Evolutionary conservation across 106 monocot genomes (phyloP).

Genomic region (Acorus calamus): DNA sequence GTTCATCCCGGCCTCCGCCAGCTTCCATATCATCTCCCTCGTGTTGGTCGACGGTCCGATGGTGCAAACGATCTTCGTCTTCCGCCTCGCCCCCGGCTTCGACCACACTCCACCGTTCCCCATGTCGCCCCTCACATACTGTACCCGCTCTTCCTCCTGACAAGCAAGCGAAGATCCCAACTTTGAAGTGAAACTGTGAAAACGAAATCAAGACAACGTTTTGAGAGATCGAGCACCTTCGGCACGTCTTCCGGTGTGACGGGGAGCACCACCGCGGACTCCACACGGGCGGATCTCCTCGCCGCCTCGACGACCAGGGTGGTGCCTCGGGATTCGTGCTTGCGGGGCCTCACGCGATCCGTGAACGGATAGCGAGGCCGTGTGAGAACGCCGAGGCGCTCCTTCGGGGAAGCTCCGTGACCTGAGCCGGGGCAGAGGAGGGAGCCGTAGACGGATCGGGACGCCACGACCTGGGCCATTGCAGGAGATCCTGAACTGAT

Average conservation of each 20-base stretch:
- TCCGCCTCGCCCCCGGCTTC: conserved; percentile 71
- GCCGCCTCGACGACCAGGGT: conserved; percentile 21
- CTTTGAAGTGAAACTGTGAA: background rate
- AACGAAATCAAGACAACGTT: background rate
- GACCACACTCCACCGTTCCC: conserved; percentile 49
- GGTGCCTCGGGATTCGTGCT: background rate
- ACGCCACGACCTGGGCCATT: conserved; percentile 31
- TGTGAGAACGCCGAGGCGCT: conserved; percentile 1
- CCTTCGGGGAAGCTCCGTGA: conserved; percentile 4
- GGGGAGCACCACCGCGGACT: conserved; percentile 23
- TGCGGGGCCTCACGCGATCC: background rate
- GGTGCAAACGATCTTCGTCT: conserved; percentile 97
- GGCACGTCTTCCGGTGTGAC: conserved; percentile 36
- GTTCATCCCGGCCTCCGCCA: conserved; percentile 97
- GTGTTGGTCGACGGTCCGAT: conserved; percentile 95
- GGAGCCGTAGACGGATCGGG: conserved; percentile 5
- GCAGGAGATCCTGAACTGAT: background rate
- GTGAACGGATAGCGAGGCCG: conserved; percentile 1
- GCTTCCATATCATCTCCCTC: conserved; percentile 98
- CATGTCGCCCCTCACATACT: conserved; percentile 42
- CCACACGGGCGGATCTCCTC: conserved; percentile 23
- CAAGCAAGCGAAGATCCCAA: conserved; percentile 1
- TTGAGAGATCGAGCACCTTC: conserved; percentile 11
- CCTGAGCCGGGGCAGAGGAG: conserved; percentile 4
- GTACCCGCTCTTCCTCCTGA: conserved; percentile 61